Evolutionary conservation across 1,284 basidiomycete species (phyloP).

Genomic region (Leccinum angustisporum): DNA sequence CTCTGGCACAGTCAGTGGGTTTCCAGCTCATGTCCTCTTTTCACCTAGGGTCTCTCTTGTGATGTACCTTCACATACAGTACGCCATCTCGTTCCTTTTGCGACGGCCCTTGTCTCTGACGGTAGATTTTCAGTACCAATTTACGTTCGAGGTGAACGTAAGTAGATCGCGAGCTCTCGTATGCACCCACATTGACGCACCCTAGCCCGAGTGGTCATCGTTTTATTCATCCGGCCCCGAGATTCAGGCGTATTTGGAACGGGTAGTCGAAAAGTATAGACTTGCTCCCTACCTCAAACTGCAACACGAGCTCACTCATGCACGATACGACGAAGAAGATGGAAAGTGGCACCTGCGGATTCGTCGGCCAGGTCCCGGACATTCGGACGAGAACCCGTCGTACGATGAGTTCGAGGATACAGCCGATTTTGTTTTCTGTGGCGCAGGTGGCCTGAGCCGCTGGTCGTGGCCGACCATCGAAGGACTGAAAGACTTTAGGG

Average conservation of each 20-base stretch:
- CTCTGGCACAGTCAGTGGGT: background rate
- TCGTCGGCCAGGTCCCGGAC: slow-evolving; percentile 33
- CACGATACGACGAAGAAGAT: slow-evolving; percentile 47
- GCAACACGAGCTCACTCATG: slow-evolving; percentile 29
- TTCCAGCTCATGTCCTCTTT: background rate
- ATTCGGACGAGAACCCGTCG: slow-evolving; percentile 17
- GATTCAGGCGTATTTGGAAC: slow-evolving; percentile 52
- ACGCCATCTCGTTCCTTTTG: slow-evolving; percentile 17
- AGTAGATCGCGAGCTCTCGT: slow-evolving; percentile 4
- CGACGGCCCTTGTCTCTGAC: background rate
- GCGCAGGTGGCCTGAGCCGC: slow-evolving; percentile 47
- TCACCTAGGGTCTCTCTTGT: slow-evolving; percentile 18
- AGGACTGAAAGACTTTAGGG: slow-evolving; percentile 52
- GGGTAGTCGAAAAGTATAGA: slow-evolving; percentile 59
- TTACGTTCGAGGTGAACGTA: slow-evolving; percentile 56
- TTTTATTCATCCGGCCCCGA: slow-evolving; percentile 61
- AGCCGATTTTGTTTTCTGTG: slow-evolving; percentile 54
- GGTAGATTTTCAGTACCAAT: slow-evolving; percentile 48
- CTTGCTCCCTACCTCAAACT: slow-evolving; percentile 54
- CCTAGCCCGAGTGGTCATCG: slow-evolving; percentile 54
- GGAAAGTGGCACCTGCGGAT: slow-evolving; percentile 58
- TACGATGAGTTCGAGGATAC: slow-evolving; percentile 49
- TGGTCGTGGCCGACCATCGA: slow-evolving; percentile 62
- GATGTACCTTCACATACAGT: slow-evolving; percentile 57
- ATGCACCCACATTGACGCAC: background rate